Base-by-base conservation (phyloP, 129 eudicot species). In the Saussurea involucrata region DNA sequence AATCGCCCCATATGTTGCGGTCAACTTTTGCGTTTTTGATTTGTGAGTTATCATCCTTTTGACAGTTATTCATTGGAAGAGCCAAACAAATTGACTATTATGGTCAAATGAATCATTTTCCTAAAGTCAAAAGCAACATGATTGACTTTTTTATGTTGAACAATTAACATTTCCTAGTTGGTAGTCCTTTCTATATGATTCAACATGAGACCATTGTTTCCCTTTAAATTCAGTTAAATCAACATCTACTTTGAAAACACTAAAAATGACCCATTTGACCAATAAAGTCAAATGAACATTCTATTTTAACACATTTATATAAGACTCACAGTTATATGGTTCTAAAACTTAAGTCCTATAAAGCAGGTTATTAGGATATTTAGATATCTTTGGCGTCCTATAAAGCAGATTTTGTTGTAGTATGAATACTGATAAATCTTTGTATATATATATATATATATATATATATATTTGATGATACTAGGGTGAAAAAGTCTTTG, bases 1-100 rank as follows among this genome's bases (percentile, higher is more conserved):
- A 72, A 91, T 94, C 76, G 97, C 98, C 8, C 98, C 98, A 71
- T 94, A 91, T 18, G 89, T 94, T 84, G 98, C 97, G n/a, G 92
- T 94, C 83, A 94, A 94, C 86, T 94, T 94, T 75, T 94, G 97
- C 49, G 91, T 91, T 34, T 94, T 94, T 83, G 97, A 94, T 90
- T 91, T 94, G 98, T 94, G 92, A 88, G 96, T 66, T 79, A 7
- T 66, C 34, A 31, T 76, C 78, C 73, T 31, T 49, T 57, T 4
- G 28, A 44, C 61, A 17, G 53, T 32, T 71, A 28, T 28, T 70
- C 25, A 10, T 12, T 29, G 69, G 21, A 37, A 22, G 36, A 42
- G 63, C 24, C n/a, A 49, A 17, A 42, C 34, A 83, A 42, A 15
- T 22, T 21, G 65, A 18, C 28, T 60, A 20, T 8, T 60, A 21